Conservation (phyloP, 257 asterid genomes). For the Asclepias syriaca region DNA sequence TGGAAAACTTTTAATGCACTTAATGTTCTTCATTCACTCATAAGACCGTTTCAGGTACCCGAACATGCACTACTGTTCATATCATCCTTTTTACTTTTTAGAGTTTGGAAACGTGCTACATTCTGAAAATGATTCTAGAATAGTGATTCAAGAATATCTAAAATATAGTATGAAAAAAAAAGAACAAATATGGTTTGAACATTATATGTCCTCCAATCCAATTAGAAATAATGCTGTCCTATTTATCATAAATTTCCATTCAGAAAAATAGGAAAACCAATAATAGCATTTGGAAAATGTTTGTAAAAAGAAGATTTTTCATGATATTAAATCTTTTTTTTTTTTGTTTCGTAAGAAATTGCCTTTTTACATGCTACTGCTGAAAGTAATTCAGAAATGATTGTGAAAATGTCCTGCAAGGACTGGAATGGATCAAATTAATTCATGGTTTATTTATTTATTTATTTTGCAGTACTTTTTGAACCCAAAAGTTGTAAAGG, state of each 20-base stretch:
- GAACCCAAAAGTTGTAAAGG: constrained; percentile 36
- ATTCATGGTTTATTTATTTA: background rate
- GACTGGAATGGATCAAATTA: background rate
- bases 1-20: constrained; percentile 41
- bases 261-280: too few species aligned
- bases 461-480: constrained; percentile 30
- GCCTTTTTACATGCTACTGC: background rate
- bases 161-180: too few species aligned
- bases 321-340: too few species aligned
- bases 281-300: background rate
- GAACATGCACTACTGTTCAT: background rate
- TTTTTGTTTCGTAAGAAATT: background rate
- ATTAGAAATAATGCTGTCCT: background rate
- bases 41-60: constrained; percentile 43
- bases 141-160: too few species aligned
- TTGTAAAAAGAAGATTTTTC: background rate
- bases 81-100: background rate
- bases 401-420: background rate
- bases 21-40: constrained; percentile 32
- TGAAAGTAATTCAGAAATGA: background rate
- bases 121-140: background rate
- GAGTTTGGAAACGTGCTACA: background rate
- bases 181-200: background rate
- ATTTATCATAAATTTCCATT: background rate
- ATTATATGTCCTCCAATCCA: background rate